Percentiles rank a stretch among this genome's conserved stretches.
phyloP scores from a whole-genome alignment of 2,329 filamentous ascomycete species.

The Botryotinia convoluta region DNA sequence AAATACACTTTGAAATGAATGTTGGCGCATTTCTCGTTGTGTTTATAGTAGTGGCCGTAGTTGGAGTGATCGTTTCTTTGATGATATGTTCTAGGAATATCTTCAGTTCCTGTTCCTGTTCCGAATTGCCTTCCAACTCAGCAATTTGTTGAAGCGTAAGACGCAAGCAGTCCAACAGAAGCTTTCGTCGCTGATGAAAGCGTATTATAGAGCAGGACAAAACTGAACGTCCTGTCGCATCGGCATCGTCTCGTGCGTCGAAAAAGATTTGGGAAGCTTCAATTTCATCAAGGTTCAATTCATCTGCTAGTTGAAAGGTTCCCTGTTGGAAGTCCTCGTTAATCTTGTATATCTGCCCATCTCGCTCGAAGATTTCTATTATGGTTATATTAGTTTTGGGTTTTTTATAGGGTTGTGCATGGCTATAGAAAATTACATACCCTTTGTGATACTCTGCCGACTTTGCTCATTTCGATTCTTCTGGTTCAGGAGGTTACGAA shows the following conservation, averaged over 20 bases:
- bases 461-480: slow-evolving; percentile 71
- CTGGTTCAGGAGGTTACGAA: slow-evolving; percentile 72
- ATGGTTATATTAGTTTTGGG: slow-evolving; percentile 21
- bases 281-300: slow-evolving; percentile 85
- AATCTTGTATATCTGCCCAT: slow-evolving; percentile 71
- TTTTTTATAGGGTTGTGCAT: not conserved
- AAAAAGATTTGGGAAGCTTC: slow-evolving; percentile 76
- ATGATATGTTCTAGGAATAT: slow-evolving; percentile 49
- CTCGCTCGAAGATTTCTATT: slow-evolving; percentile 71
- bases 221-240: slow-evolving; percentile 67
- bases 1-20: slow-evolving; percentile 72
- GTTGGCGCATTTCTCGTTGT: slow-evolving; percentile 40
- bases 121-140: slow-evolving; percentile 39
- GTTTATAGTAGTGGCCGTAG: slow-evolving; percentile 42
- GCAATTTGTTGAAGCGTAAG: slow-evolving; percentile 65
- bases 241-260: slow-evolving; percentile 66
- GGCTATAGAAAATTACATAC: slow-evolving; percentile 43
- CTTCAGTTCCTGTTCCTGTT: slow-evolving; percentile 52
- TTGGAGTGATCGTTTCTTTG: slow-evolving; percentile 34
- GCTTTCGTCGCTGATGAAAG: slow-evolving; percentile 83
- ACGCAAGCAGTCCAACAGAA: slow-evolving; percentile 78
- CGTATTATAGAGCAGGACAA: slow-evolving; percentile 78
- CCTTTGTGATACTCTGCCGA: slow-evolving; percentile 66
- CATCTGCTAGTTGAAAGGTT: slow-evolving; percentile 78
- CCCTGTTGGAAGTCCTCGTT: slow-evolving; percentile 87